Percentiles rank a stretch among this genome's conserved stretches.
These are phyloP conservation scores for Fusarium sp. DNA, from an alignment of 2,329 filamentous ascomycete species.

Conservation along the genomic window DNA sequence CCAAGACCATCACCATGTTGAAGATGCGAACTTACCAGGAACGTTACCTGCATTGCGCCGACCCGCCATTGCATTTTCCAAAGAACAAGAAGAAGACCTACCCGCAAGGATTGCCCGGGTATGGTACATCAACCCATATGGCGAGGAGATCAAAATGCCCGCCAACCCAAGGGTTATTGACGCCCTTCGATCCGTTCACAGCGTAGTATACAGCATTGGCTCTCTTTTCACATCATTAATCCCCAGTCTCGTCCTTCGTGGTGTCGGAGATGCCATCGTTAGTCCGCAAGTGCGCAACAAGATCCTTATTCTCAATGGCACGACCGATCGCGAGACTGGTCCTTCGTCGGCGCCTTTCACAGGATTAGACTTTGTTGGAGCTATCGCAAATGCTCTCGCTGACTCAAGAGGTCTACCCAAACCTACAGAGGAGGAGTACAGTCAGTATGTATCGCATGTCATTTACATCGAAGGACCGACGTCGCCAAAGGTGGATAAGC, in stretches of 20 bases:
- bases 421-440: conserved; percentile 59
- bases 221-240: conserved; percentile 90
- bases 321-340: conserved; percentile 86
- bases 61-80: conserved; percentile 84
- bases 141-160: conserved; percentile 89
- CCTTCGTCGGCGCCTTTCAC: conserved; percentile 71
- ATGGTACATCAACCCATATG: conserved; percentile 99
- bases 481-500: conserved; percentile 75
- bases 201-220: conserved; percentile 92
- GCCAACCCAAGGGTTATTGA: conserved; percentile 84
- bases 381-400: conserved; percentile 78
- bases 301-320: conserved; percentile 86
- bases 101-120: conserved; percentile 80
- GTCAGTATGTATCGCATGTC: conserved; percentile 82
- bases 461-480: conserved; percentile 79
- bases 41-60: conserved; percentile 81
- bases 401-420: conserved; percentile 66
- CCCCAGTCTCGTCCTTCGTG: conserved; percentile 79
- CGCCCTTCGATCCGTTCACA: conserved; percentile 70
- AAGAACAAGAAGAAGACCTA: conserved; percentile 78
- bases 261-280: conserved; percentile 71
- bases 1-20: conserved; percentile 72
- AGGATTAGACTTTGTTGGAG: conserved; percentile 82
- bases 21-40: conserved; percentile 84
- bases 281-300: conserved; percentile 66